Percentiles rank a stretch among this genome's conserved stretches.
These are phyloP conservation scores for Ophiostoma sp. DNA, from an alignment of 2,329 filamentous ascomycete genomes.

Conservation along the genomic window DNA sequence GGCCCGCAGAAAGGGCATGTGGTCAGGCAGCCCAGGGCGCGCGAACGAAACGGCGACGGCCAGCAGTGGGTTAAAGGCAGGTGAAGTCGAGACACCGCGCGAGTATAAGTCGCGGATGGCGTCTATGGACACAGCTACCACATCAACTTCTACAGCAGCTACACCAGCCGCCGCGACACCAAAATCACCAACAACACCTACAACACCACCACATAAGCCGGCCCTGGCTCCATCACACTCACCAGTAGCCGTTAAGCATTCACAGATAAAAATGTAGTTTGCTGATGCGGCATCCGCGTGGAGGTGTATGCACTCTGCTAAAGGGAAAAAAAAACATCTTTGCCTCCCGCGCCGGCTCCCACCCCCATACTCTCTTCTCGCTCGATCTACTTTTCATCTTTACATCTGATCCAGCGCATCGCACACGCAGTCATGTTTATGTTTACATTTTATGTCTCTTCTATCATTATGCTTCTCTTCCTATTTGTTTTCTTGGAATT, in stretches of 20 bases:
- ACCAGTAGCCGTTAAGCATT: background rate
- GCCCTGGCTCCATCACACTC: background rate
- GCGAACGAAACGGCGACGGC: slow-evolving; percentile 46
- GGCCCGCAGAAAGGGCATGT: slow-evolving; percentile 63
- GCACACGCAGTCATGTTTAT: slow-evolving; percentile 5
- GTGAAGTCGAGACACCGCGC: slow-evolving; percentile 67
- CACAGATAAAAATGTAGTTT: background rate
- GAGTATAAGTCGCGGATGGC: slow-evolving; percentile 68
- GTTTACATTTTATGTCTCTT: background rate
- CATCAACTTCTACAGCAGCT: background rate
- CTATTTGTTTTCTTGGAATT: background rate
- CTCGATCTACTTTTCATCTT: background rate
- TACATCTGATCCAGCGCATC: background rate
- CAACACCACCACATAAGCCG: slow-evolving; percentile 1
- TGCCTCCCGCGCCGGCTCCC: too few relatives aligned
- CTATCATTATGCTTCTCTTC: background rate
- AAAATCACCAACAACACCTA: background rate
- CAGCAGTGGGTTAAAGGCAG: slow-evolving; percentile 34
- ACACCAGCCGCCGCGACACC: background rate
- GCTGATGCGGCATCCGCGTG: background rate
- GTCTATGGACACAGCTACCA: slow-evolving; percentile 30
- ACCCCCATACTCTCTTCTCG: background rate
- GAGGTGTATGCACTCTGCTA: background rate
- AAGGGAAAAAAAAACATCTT: background rate
- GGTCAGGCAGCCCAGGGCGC: slow-evolving; percentile 57